Evolutionary conservation across 345 rosid species (phyloP).

Genomic region (Capsella bursapastoris): DNA sequence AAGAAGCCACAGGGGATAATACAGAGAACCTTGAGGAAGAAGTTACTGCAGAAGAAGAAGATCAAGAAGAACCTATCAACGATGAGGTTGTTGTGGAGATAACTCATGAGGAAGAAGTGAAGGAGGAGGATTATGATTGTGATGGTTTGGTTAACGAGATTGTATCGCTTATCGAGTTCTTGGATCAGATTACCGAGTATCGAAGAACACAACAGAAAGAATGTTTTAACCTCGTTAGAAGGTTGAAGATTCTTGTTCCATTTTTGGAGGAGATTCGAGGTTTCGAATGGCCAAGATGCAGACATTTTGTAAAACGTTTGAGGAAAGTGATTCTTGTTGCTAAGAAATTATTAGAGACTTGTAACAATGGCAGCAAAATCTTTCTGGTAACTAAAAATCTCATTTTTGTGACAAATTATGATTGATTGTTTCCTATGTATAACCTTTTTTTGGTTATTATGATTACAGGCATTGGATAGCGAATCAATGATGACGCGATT

Average conservation of each 20-base stretch:
- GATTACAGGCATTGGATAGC: slow-evolving; percentile 60
- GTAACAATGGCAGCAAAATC: slow-evolving; percentile 85
- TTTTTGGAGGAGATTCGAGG: slow-evolving; percentile 65
- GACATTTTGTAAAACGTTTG: slow-evolving; percentile 42
- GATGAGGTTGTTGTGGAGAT: slow-evolving; percentile 28
- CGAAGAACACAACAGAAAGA: slow-evolving; percentile 66
- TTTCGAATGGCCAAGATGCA: slow-evolving; percentile 37
- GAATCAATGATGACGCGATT: slow-evolving; percentile 58
- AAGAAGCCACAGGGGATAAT: slow-evolving; percentile 27
- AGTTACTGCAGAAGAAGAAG: slow-evolving; percentile 9
- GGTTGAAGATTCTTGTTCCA: slow-evolving; percentile 66
- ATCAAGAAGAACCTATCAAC: background rate
- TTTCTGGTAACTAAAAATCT: slow-evolving; percentile 50
- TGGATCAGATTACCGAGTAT: slow-evolving; percentile 56
- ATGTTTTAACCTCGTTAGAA: slow-evolving; percentile 62
- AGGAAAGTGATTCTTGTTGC: slow-evolving; percentile 57
- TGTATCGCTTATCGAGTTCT: slow-evolving; percentile 47
- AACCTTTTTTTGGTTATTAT: background rate
- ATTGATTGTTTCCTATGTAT: background rate
- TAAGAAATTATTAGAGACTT: slow-evolving; percentile 54
- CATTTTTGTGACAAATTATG: background rate
- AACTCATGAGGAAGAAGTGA: slow-evolving; percentile 39
- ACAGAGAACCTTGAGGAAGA: slow-evolving; percentile 21
- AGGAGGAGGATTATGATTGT: slow-evolving; percentile 25
- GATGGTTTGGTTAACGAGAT: slow-evolving; percentile 50